These are phyloP conservation scores for Intubia oerlemansii DNA, from an alignment of 2,329 filamentous ascomycete genomes.

Conservation along the genomic window DNA sequence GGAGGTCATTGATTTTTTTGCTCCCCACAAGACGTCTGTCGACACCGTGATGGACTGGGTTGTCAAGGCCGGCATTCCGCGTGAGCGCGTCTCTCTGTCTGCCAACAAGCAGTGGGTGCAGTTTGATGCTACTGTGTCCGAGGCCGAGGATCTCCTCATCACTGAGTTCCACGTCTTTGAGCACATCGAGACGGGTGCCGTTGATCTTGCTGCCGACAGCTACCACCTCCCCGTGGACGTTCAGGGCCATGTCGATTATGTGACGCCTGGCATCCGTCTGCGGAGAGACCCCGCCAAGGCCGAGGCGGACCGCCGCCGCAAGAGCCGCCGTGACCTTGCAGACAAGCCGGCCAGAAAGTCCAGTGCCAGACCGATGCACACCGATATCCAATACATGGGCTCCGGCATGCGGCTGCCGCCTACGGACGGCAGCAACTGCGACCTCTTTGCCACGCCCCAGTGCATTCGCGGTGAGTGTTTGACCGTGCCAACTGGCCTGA, in stretches of 20 bases:
- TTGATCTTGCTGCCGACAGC: conserved; percentile 8
- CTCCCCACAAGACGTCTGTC: conserved; percentile 13
- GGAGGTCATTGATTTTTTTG: conserved; percentile 17
- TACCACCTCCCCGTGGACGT: conserved; percentile 25
- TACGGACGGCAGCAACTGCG: conserved; percentile 8
- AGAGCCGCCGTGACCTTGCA: not conserved
- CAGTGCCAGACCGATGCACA: conserved; percentile 3
- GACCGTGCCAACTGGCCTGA: no score
- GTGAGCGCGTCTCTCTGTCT: conserved; percentile 7
- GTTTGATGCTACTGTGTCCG: conserved; percentile 10
- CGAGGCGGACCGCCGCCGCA: no score
- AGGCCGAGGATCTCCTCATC: conserved; percentile 10
- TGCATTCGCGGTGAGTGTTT: conserved; percentile 7
- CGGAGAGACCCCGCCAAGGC: conserved; percentile 7
- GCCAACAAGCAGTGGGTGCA: conserved; percentile 11
- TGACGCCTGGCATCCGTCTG: conserved; percentile 33
- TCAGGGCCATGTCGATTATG: conserved; percentile 29
- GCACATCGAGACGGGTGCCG: conserved; percentile 7
- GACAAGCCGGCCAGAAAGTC: no score
- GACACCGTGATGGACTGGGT: conserved; percentile 15
- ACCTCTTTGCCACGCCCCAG: conserved; percentile 6
- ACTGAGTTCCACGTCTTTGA: conserved; percentile 10
- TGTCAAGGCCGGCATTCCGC: conserved; percentile 12
- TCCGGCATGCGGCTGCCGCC: no score
- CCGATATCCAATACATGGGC: no score